Evolutionary conservation across 345 rosid species (phyloP).

Genomic region (Ceriops tagal): DNA sequence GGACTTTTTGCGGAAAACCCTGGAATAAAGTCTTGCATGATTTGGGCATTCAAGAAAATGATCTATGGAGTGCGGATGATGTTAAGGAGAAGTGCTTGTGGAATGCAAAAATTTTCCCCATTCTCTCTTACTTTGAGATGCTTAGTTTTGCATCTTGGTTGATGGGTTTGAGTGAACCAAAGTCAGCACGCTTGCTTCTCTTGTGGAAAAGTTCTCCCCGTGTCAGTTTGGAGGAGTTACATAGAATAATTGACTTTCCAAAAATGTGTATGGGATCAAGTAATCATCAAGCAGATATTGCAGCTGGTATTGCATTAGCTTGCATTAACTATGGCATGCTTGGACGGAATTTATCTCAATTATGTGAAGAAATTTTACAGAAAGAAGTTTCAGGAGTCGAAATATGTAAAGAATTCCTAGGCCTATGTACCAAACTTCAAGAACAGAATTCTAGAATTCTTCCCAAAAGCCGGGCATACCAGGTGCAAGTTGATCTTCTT

Average conservation of each 20-base stretch:
- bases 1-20: conserved; percentile 93
- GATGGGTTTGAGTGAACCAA: conserved; percentile 70
- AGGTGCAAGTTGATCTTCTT: conserved; percentile 89
- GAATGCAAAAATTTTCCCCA: conserved; percentile 86
- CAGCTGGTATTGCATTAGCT: conserved; percentile 88
- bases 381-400: conserved; percentile 54
- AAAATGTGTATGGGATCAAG: conserved; percentile 82
- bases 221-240: conserved; percentile 95
- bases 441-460: conserved; percentile 78
- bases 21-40: conserved; percentile 70
- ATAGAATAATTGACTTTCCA: conserved; percentile 77
- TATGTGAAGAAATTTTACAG: conserved; percentile 84
- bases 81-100: conserved; percentile 76
- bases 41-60: conserved; percentile 63
- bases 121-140: conserved; percentile 74
- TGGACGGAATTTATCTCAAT: conserved; percentile 74
- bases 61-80: conserved; percentile 60
- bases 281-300: conserved; percentile 91
- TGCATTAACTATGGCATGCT: conserved; percentile 87
- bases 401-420: conserved; percentile 69
- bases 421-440: conserved; percentile 61
- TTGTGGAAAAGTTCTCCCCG: conserved; percentile 76
- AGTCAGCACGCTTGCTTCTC: conserved; percentile 37
- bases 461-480: conserved; percentile 88
- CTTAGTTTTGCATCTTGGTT: conserved; percentile 74